Evolutionary conservation across 768 basidiomycete genomes (phyloP), one percentile per base, ranked within the genome.

Genomic region (Nevesoporus exiguus): DNA sequence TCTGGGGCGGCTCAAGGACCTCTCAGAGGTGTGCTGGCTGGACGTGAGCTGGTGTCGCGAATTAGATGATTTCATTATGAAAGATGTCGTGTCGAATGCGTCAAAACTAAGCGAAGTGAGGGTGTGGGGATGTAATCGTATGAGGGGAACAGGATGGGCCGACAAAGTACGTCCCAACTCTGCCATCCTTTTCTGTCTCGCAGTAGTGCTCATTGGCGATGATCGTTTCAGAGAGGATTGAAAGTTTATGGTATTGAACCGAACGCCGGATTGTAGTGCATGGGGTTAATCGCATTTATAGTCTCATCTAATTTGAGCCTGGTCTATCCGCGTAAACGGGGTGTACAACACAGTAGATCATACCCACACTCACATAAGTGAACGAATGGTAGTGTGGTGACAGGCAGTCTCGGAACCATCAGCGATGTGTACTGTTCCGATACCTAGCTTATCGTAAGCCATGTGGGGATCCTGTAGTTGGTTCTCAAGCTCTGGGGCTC

Each of bases 41-140:
- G 90, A 98, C 64, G 70, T 94, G 3, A 88, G 94, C 1, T 98
- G 88, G 81, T 93, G 93, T 61, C 74, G 95, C 45, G 78, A 80
- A 21, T 77, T 90, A 37, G 87, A 94, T 54, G 88, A 98, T 69
- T 94, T 88, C 63, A 77, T 88, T 3, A 72, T 98, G 57, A 86
- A 90, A 69, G 80, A 74, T 14, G 72, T 93, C 60, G 62, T 93
- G 40, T 74, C 80, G 13, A 70, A 64, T 1, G 78, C 79, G 49
- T 48, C 64, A 0, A 63, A 70, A 22, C 54, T 86, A 21, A 59
- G 67, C 52, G 73, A 75, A 33, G 63, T 86, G 59, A 79, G 73
- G 52, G 77, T 81, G 11, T 85, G 76, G 73, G 82, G 83, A 7
- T 82, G 82, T 56, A 81, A 77, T 58, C 68, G 71, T 7, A 59